Evolutionary conservation across 306 rosid genomes (phyloP), one percentile per base, ranked within the genome.

Genomic region (Comarum palustre): DNA sequence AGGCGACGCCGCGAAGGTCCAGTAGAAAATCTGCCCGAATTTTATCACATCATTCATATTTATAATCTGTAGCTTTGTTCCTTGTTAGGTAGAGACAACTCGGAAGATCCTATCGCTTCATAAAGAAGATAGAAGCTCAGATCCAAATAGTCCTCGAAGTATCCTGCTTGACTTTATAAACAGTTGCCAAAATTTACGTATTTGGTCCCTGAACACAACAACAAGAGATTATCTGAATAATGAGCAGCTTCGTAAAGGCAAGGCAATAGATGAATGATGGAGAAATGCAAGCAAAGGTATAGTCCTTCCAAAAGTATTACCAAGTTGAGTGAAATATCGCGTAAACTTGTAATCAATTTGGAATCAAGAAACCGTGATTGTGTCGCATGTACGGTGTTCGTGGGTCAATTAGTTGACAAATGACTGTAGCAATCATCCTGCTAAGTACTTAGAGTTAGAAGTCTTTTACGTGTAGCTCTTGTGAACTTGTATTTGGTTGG

Each of bases 221-320:
- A 82, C 96, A 72, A 86, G 99, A 82, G 99, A 94, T 75, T 90
- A 88, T 85, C 81, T 94, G 83, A 91, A 94, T 72, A 89, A 86
- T 66, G 99, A 94, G 82, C 99, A 94, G 71, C 96, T 94, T 76
- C 99, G 91, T 72, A 94, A 94, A 77, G 99, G 99, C 83, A 94
- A 94, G 81, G 97, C 91, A 83, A 94, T 94, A 76, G 99, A 94
- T 87, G 99, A 91, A 84, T 94, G 99, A 97, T 94, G 97, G 99
- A 91, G 89, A 82, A 96, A 90, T 85, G 95, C 92, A 8, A 89
- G 85, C 87, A 91, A 94, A 94, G 99, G 97, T 91, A 86, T 47
- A 48, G 73, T 69, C 62, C 68, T 24, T 82, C 34, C 29, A 20
- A 13, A 71, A 54, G 38, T 29, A 61, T 51, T 46, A 27, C 69